These are phyloP conservation scores for Aspergillus sparsus DNA, from an alignment of 495 filamentous ascomycete genomes.

Conservation along the genomic window DNA sequence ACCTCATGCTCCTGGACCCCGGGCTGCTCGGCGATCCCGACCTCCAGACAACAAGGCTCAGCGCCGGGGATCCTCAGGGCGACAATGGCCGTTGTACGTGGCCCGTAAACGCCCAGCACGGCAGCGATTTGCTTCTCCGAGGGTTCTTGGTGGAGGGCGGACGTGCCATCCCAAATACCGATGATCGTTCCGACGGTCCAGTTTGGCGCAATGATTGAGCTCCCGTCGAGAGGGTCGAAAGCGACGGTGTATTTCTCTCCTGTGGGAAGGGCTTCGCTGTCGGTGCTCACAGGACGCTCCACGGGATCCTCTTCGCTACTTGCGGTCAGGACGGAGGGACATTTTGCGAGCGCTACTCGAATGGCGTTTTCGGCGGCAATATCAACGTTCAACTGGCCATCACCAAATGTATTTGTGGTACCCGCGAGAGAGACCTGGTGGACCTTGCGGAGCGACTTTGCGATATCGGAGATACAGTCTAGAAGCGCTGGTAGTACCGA, in stretches of 20 bases:
- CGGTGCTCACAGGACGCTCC: neutral
- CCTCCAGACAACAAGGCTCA: neutral
- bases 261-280: neutral
- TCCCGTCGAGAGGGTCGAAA: neutral
- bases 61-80: neutral
- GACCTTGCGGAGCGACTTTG: neutral
- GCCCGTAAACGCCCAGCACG: neutral
- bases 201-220: neutral
- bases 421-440: neutral
- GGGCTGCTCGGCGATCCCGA: neutral
- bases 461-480: neutral
- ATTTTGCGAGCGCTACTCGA: neutral
- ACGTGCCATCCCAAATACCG: neutral
- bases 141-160: neutral
- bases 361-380: neutral
- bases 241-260: neutral
- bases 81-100: neutral
- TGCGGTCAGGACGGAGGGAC: neutral
- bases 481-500: neutral
- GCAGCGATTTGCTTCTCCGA: neutral
- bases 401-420: neutral
- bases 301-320: neutral
- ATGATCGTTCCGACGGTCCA: neutral
- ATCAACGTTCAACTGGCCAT: neutral
- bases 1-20: neutral